Base-by-base conservation (phyloP, 1,284 basidiomycete species). In the Microbotryum intermedium region DNA sequence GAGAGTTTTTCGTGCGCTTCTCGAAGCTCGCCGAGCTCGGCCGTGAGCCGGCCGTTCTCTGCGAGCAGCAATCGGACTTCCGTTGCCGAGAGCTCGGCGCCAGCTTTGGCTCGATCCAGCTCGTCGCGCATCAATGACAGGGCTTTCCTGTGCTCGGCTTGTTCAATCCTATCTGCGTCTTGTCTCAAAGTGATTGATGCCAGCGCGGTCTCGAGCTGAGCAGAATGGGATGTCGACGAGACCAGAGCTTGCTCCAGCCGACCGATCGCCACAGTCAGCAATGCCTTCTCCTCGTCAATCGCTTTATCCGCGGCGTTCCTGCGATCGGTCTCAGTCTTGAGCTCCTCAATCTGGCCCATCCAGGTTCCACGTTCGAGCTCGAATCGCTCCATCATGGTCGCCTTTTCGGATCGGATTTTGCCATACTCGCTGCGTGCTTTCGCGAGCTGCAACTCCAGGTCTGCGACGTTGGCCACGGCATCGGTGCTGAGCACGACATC, bases 381-480 rank as follows among this genome's bases (percentile, higher is more conserved):
- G 50, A 59, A 50, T 1, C 61, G 61, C n/a, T 59, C 61, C 18
- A 43, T 21, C 21, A 57, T 25, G 11, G 50, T 48, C n/a, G 57
- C 53, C 26, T 59, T 62, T 46, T 59, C 61, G 51, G 42, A 53
- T 13, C 53, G 50, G 1, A 43, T 57, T 23, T 59, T 56, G 50
- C 57, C 57, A 53, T 62, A 51, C 34, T 62, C 61, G 54, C 53
- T 59, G 45, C 61, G 61, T 6, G 47, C 47, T 23, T 62, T 62
- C 42, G 47, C 42, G 20, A 62, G 55, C 61, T 60, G 58, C 4
- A 34, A n/a, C 20, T 58, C 56, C n/a, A 58, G 52, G 21, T 64
- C 61, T 1, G 54, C 25, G 3, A 61, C 21, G 21, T 48, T 48
- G 20, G 28, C 9, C 2, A 10, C 34, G 1, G 52, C 45, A 39